A percentile compares a stretch with the other conserved stretches of the same genome.
These are phyloP conservation scores for Dianthus caryophyllus DNA, from an alignment of 148 eudicot species.

Conservation along the genomic window DNA sequence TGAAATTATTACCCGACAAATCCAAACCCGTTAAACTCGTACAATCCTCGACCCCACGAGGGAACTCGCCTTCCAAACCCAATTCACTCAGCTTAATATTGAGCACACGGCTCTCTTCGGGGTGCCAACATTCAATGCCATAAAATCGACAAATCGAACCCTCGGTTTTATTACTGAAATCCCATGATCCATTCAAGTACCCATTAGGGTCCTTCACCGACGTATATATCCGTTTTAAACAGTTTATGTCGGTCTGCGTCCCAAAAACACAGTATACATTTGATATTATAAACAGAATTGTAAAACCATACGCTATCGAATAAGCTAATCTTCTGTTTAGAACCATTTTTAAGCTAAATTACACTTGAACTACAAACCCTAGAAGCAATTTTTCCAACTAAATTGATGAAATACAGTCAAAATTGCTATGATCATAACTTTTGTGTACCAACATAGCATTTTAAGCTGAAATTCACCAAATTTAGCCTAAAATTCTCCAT, in stretches of 20 bases:
- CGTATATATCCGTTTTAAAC: slow-evolving; percentile 22
- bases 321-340: slow-evolving; percentile 10
- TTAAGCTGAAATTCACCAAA: not conserved
- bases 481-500: slow-evolving; percentile 8
- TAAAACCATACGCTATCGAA: slow-evolving; percentile 18
- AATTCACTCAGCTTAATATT: slow-evolving; percentile 34
- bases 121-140: slow-evolving; percentile 49
- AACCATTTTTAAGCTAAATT: slow-evolving; percentile 20
- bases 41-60: slow-evolving; percentile 32
- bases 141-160: slow-evolving; percentile 39
- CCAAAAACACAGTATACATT: slow-evolving; percentile 25
- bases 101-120: slow-evolving; percentile 36
- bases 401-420: not conserved
- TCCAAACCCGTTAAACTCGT: slow-evolving; percentile 36
- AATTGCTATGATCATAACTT: not conserved
- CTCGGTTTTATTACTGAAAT: slow-evolving; percentile 36
- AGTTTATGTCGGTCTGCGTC: slow-evolving; percentile 31
- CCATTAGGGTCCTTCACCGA: slow-evolving; percentile 34
- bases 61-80: slow-evolving; percentile 41
- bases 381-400: slow-evolving; percentile 4
- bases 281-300: slow-evolving; percentile 22
- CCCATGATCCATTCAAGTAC: slow-evolving; percentile 32
- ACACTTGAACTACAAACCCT: slow-evolving; percentile 11
- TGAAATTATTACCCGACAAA: slow-evolving; percentile 32
- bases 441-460: not conserved